These are phyloP conservation scores for Saccharomyces eubayanus DNA, from an alignment of 805 yeast species.

Conservation along the genomic window DNA sequence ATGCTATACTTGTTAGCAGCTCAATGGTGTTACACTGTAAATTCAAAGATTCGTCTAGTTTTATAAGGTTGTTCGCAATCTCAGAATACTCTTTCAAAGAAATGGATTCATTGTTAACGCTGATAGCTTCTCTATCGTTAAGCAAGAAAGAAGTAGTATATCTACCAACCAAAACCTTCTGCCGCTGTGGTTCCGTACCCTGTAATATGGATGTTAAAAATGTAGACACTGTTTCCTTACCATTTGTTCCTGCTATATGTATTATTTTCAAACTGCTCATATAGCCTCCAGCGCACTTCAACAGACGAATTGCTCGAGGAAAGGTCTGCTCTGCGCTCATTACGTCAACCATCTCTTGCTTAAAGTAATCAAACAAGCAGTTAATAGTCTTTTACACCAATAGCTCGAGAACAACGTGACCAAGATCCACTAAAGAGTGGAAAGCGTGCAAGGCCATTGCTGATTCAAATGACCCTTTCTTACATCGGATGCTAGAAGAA, in stretches of 20 bases:
- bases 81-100: conserved; percentile 36
- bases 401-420: not conserved
- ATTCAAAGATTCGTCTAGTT: conserved; percentile 30
- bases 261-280: conserved; percentile 52
- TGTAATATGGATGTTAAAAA: conserved; percentile 60
- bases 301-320: conserved; percentile 37
- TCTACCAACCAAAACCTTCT: conserved; percentile 42
- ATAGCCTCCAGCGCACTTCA: conserved; percentile 57
- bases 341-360: not conserved
- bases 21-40: conserved; percentile 82
- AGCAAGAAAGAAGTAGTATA: conserved; percentile 83
- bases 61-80: conserved; percentile 36
- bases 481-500: not conserved
- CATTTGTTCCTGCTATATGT: conserved; percentile 92
- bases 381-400: not conserved
- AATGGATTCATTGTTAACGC: conserved; percentile 52
- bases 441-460: not conserved
- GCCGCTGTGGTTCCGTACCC: conserved; percentile 27
- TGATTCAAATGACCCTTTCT: not conserved
- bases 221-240: conserved; percentile 86
- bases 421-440: not conserved
- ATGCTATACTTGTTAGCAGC: conserved; percentile 71
- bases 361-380: not conserved
- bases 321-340: not conserved
- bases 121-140: conserved; percentile 61